phyloP scores from a whole-genome alignment of 805 yeast species.

The Starmera quercuum region DNA sequence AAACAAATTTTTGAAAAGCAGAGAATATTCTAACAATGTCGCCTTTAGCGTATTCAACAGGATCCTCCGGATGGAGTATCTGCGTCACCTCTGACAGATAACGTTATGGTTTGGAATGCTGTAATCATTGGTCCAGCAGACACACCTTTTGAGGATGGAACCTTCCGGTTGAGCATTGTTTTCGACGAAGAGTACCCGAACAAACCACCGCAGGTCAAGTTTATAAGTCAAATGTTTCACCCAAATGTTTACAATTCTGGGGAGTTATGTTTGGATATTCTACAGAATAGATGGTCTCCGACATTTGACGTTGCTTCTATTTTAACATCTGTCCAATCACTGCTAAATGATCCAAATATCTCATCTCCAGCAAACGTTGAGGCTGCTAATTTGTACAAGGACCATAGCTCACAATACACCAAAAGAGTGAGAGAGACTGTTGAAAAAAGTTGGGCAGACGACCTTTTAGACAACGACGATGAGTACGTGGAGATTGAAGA shows the following conservation, averaged over 20 bases:
- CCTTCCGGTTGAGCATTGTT: conserved; percentile 76
- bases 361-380: conserved; percentile 97
- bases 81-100: conserved; percentile 94
- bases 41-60: conserved; percentile 76
- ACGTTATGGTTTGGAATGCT: conserved; percentile 97
- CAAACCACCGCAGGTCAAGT: conserved; percentile 91
- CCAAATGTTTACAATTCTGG: conserved; percentile 96
- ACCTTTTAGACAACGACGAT: conserved; percentile 51
- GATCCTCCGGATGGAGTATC: conserved; percentile 98
- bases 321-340: conserved; percentile 84
- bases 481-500: conserved; percentile 16
- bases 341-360: conserved; percentile 93
- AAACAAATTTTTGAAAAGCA: background rate
- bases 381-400: conserved; percentile 92
- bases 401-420: conserved; percentile 87
- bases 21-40: conserved; percentile 1
- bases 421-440: conserved; percentile 93
- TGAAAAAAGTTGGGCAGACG: conserved; percentile 89
- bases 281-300: conserved; percentile 98
- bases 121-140: conserved; percentile 96
- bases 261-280: conserved; percentile 89
- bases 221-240: conserved; percentile 92
- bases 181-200: conserved; percentile 97
- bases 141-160: conserved; percentile 97
- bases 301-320: conserved; percentile 96